Evolutionary conservation across 1,284 basidiomycete species (phyloP), one percentile per base, ranked within the genome.

Genomic region (Trichosporon sp.): DNA sequence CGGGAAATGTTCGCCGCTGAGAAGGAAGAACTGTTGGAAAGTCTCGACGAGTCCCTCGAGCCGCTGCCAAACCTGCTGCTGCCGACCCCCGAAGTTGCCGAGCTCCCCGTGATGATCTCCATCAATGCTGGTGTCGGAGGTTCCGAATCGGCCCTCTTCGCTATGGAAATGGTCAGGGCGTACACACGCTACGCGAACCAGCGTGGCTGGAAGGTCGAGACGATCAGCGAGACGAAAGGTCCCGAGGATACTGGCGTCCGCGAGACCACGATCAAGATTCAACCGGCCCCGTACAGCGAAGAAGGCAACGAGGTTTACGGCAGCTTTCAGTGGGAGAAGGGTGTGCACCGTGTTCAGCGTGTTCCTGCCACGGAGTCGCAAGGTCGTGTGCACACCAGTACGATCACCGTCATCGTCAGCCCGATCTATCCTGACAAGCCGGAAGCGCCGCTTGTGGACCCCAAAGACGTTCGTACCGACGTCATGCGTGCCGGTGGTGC

Each of bases 401-500:
- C 96, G 0, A 91, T 95, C 13, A 89, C 93, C 2, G 87, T 93
- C 25, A 87, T 96, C 66, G 95, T 95, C 75, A 73, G 89, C 81
- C 80, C 94, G 0, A 84, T 93, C 6, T 85, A 87, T 25, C 78
- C 78, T 0, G 91, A 72, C 31, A 56, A 60, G 11, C 53, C 71
- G 7, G 67, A 70, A 31, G 67, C 68, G 85, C 85, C 72, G 87
- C 87, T 89, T 85, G 76, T 93, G 70, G 89, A 89, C 66, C 90
- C 92, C 82, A 92, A 92, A 68, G 96, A 99, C 70, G 89, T 98
- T 64, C 91, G 88, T 75, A 82, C 92, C 2, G 96, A 98, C 77
- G 93, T 96, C 58, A 98, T 98, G 95, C 89, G 96, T 21, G 88
- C 95, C 0, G 85, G 94, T 35, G 97, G 97, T 62, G 96, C 97